Evolutionary conservation across 768 basidiomycete genomes (phyloP), one percentile per base, ranked within the genome.

Genomic region (Exsudoporus frostii): DNA sequence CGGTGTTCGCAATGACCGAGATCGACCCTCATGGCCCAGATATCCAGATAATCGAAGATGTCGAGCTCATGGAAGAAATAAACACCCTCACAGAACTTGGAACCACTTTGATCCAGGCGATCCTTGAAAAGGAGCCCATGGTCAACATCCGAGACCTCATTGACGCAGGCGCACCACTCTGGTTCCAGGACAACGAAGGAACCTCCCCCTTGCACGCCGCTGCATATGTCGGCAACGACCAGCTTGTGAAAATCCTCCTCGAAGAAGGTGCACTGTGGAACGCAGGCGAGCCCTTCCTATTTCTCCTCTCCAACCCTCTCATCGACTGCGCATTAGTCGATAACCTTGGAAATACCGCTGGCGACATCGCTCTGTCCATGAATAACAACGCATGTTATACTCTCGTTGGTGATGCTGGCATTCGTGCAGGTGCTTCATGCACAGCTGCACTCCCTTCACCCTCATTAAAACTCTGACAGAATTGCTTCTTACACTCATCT

Each of bases 231-330:
- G 84, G 87, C 60, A 82, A 88, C 58, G 65, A 77, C 2, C 74
- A 77, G n/a, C 73, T 96, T 15, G 77, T 88, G 11, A 78, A 79
- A 48, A 64, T 79, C 7, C 75, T 98, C 32, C 76, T 99, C 25
- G 76, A 84, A n/a, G 78, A 82, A 50, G 94, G 96, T 13, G 94
- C 92, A 1, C 66, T 92, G 0, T 99, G 97, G 97, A 97, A 95
- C 69, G 79, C 90, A 61, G 84, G 92, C 84, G 58, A 56, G 77
- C 65, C 45, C 33, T 25, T 39, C n/a, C 6, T 51, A n/a, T 45
- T 56, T 42, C 8, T 7, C 8, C 13, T 27, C 17, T 22, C 13
- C 4, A n/a, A 5, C 34, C 5, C 42, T 43, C 34, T 50, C 34
- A 50, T 50, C n/a, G 7, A 25, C 1, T 29, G 1, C 19, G 14